A percentile compares a stretch with the other conserved stretches of the same genome.
Evolutionary conservation across 2,329 filamentous ascomycete species (phyloP).

Genomic region (Hymenoscyphus repandus): DNA sequence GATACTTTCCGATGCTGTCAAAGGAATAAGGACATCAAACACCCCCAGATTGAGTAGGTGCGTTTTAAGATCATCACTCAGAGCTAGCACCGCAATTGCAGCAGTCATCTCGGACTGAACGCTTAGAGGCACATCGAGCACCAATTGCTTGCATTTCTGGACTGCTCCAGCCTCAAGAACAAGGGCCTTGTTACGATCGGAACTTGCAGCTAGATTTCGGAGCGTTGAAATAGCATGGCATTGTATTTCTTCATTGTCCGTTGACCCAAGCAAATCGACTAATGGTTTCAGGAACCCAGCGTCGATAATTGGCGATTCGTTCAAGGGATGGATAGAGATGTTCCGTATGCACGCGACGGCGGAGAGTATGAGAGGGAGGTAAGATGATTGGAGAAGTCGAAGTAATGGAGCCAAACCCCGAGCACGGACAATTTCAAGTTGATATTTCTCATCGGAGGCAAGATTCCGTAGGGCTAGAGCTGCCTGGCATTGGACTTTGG

Average conservation of each 20-base stretch:
- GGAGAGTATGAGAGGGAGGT: slow-evolving; percentile 90
- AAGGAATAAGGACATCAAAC: slow-evolving; percentile 90
- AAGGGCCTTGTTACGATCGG: slow-evolving; percentile 96
- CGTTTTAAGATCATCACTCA: slow-evolving; percentile 93
- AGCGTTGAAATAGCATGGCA: slow-evolving; percentile 97
- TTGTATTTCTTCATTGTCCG: slow-evolving; percentile 97
- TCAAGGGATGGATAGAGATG: slow-evolving; percentile 95
- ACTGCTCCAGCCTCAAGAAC: slow-evolving; percentile 94
- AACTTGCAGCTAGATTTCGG: slow-evolving; percentile 91
- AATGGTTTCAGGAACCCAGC: slow-evolving; percentile 91
- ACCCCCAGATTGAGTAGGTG: slow-evolving; percentile 88
- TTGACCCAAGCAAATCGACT: slow-evolving; percentile 89
- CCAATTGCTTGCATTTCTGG: slow-evolving; percentile 96
- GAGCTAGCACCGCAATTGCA: slow-evolving; percentile 91
- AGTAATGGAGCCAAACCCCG: slow-evolving; percentile 81
- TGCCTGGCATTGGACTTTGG: slow-evolving; percentile 97
- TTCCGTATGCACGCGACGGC: slow-evolving; percentile 98
- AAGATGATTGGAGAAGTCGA: slow-evolving; percentile 87
- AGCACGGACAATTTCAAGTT: slow-evolving; percentile 91
- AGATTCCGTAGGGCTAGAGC: slow-evolving; percentile 90
- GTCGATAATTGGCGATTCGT: slow-evolving; percentile 98
- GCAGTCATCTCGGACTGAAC: slow-evolving; percentile 99
- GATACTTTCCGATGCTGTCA: slow-evolving; percentile 92
- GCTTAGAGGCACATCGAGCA: slow-evolving; percentile 84
- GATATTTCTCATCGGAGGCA: slow-evolving; percentile 97